These are phyloP conservation scores for Torulaspora quercuum DNA, from an alignment of 805 yeast species.

Conservation along the genomic window DNA sequence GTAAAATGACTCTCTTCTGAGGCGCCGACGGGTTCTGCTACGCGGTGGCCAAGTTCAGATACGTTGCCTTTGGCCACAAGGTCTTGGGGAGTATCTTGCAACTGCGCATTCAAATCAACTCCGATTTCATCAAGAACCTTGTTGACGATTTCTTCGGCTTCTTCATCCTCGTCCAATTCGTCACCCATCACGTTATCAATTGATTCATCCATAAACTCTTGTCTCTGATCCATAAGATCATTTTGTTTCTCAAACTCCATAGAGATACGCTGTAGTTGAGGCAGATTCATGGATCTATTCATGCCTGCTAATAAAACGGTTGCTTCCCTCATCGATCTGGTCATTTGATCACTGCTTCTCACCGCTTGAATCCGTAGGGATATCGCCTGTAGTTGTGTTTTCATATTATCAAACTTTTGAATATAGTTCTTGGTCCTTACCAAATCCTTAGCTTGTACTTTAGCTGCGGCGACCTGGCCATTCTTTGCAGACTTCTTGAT, in stretches of 20 bases:
- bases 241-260: slow-evolving; percentile 94
- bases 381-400: slow-evolving; percentile 93
- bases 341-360: slow-evolving; percentile 92
- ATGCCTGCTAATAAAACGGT: slow-evolving; percentile 77
- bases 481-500: slow-evolving; percentile 88
- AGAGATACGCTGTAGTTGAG: slow-evolving; percentile 81
- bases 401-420: slow-evolving; percentile 87
- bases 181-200: slow-evolving; percentile 95
- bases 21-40: slow-evolving; percentile 55
- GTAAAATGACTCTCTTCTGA: slow-evolving; percentile 25
- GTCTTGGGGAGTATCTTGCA: slow-evolving; percentile 46
- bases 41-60: slow-evolving; percentile 34
- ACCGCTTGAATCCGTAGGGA: slow-evolving; percentile 87
- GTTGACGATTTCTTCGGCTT: slow-evolving; percentile 84
- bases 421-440: slow-evolving; percentile 80
- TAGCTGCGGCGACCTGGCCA: slow-evolving; percentile 85
- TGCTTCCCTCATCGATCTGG: slow-evolving; percentile 90
- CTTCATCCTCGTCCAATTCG: slow-evolving; percentile 83
- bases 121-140: slow-evolving; percentile 96
- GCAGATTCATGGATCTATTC: slow-evolving; percentile 88
- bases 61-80: slow-evolving; percentile 18
- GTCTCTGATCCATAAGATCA: slow-evolving; percentile 97
- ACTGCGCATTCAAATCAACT: slow-evolving; percentile 61
- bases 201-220: slow-evolving; percentile 98
- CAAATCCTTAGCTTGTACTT: slow-evolving; percentile 92